phyloP scores from a whole-genome alignment of 768 basidiomycete species.

The Hortiboletus campestris region DNA sequence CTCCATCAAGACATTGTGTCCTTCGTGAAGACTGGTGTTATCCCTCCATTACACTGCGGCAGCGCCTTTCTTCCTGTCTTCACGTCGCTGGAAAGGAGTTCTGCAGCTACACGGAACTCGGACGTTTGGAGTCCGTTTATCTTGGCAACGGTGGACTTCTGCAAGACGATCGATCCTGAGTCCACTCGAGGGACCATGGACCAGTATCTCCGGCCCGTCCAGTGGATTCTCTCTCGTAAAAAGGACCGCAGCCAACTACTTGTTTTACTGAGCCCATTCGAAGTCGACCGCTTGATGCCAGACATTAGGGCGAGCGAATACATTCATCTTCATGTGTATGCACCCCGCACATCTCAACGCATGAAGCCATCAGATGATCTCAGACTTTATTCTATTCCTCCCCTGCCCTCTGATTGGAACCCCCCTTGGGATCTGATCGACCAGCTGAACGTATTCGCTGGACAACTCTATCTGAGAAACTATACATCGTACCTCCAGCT shows the following conservation, averaged over 20 bases:
- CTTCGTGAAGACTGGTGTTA: slow-evolving; percentile 28
- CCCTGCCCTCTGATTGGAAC: background rate
- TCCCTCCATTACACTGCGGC: slow-evolving; percentile 7
- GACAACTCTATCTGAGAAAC: slow-evolving; percentile 19
- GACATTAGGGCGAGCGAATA: slow-evolving; percentile 30
- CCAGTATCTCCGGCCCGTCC: slow-evolving; percentile 22
- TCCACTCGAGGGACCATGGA: background rate
- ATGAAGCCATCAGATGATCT: slow-evolving; percentile 38
- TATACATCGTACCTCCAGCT: slow-evolving; percentile 18
- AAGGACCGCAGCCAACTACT: background rate
- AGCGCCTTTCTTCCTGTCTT: slow-evolving; percentile 20
- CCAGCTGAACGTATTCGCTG: too few relatives aligned
- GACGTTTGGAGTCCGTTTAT: slow-evolving; percentile 14
- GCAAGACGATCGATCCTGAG: background rate
- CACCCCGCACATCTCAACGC: slow-evolving; percentile 35
- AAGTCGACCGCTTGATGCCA: slow-evolving; percentile 39
- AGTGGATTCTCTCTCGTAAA: slow-evolving; percentile 19
- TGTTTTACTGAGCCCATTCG: slow-evolving; percentile 20
- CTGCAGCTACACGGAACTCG: slow-evolving; percentile 12
- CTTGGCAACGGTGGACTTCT: slow-evolving; percentile 11
- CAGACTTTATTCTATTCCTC: slow-evolving; percentile 5
- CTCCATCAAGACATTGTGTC: slow-evolving; percentile 12
- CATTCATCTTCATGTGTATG: slow-evolving; percentile 41
- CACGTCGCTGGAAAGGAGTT: background rate
- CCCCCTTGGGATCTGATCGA: background rate